A percentile compares a stretch with the other conserved stretches of the same genome.
phyloP scores from a whole-genome alignment of 202 grass and related monocot genomes.

The Carex arenaria region DNA sequence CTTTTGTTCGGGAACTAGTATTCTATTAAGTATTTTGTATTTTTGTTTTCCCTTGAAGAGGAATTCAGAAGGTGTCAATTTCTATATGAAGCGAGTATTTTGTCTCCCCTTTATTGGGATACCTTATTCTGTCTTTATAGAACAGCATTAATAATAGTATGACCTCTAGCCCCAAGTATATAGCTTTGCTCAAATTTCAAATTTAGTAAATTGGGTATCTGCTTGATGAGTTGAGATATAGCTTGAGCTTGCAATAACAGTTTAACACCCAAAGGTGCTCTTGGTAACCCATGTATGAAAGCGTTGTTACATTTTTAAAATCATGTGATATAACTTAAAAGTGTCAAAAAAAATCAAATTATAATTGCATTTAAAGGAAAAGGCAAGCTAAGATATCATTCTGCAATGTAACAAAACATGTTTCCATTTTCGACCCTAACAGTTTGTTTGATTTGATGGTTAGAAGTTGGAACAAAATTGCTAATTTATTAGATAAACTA shows the following conservation, averaged over 20 bases:
- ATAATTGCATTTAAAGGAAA: neutral
- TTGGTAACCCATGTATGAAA: neutral
- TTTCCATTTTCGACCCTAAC: neutral
- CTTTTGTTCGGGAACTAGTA: neutral
- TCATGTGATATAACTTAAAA: neutral
- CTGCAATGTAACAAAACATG: neutral
- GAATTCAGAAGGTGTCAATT: neutral
- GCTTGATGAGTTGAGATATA: neutral
- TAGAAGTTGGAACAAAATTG: conserved; percentile 2
- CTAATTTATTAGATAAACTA: neutral
- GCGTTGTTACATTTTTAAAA: neutral
- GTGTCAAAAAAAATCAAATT: neutral
- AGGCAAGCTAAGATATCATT: neutral
- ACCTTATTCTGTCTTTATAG: neutral
- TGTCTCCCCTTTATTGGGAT: neutral
- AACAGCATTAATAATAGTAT: neutral
- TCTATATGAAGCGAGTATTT: neutral
- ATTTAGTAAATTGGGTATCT: neutral
- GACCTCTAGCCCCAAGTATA: neutral
- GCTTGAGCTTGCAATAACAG: neutral
- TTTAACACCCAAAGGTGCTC: neutral
- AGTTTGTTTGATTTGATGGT: neutral
- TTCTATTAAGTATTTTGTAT: neutral
- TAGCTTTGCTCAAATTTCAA: neutral
- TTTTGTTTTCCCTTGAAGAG: neutral